Base-by-base conservation (phyloP, 257 asterid species). In the Paraleonurus japonicus region DNA sequence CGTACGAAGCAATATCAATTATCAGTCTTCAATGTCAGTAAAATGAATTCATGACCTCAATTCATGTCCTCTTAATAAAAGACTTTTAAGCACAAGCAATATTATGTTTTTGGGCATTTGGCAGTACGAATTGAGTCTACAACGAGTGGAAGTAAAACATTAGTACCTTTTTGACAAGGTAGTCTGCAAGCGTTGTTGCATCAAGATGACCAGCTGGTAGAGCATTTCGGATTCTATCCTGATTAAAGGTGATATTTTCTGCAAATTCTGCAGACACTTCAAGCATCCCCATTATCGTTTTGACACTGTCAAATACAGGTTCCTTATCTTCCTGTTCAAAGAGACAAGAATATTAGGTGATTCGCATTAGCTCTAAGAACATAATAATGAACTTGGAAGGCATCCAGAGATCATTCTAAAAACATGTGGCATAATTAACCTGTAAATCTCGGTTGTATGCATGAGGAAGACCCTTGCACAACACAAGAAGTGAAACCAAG, bases 401-500 rank as follows among this genome's bases (percentile, higher is more conserved):
- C n/a, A 47, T 47, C 20, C n/a, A 45, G 53, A 45, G 53, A 45
- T 45, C 22, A 16, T 47, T 47, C 5, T 4, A 47, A 47, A 47
- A 47, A 22, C 1, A n/a, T 22, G 54, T 47, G 54, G 22, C 20
- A 47, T 16, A n/a, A 47, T 15, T 67, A 65, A 92, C 99, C 97
- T 95, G 99, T 77, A 95, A 86, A 83, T 95, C 98, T 0, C 99
- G 90, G 75, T 95, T 95, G 87, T 95, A 92, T 7, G 99, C 98
- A 50, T 87, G 99, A 74, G 97, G 99, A 78, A 95, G 98, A 75
- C 99, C 99, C 82, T 95, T 95, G 92, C 99, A 92, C 85, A 95
- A 68, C 13, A 95, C 98, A 79, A 95, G 98, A 72, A 95, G 94
- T 19, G 97, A 76, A 75, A 95, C 98, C 57, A 95, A 80, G 84